phyloP scores from a whole-genome alignment of 495 filamentous ascomycete genomes.

The Neurospora hispaniola region DNA sequence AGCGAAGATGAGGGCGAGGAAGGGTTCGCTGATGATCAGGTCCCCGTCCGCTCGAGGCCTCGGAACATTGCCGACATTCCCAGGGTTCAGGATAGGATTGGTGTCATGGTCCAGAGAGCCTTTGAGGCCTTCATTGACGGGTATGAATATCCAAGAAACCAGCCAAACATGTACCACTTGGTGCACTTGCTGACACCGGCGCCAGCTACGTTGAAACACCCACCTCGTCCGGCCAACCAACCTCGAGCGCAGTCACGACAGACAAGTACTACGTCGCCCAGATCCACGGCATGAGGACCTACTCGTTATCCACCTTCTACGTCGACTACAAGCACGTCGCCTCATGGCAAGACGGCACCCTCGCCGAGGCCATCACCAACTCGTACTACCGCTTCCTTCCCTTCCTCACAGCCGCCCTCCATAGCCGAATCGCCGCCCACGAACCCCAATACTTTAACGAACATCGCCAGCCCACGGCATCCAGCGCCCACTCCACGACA shows the following conservation, averaged over 20 bases:
- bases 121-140: conserved; percentile 86
- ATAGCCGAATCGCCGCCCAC: conserved; percentile 88
- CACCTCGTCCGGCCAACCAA: conserved; percentile 57
- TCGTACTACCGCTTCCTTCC: conserved; percentile 94
- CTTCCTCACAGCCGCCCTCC: conserved; percentile 78
- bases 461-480: conserved; percentile 65
- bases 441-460: conserved; percentile 89
- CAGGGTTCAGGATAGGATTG: conserved; percentile 76
- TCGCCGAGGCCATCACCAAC: conserved; percentile 74
- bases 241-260: conserved; percentile 63
- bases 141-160: conserved; percentile 32
- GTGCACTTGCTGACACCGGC: not conserved
- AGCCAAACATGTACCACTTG: not conserved
- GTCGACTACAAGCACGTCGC: conserved; percentile 89
- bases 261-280: conserved; percentile 96
- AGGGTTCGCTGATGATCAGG: conserved; percentile 48
- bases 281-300: conserved; percentile 78
- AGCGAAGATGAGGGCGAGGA: conserved; percentile 50
- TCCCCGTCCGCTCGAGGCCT: conserved; percentile 43
- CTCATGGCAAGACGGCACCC: conserved; percentile 53
- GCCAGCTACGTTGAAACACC: conserved; percentile 68
- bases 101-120: conserved; percentile 69
- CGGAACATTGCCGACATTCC: conserved; percentile 56
- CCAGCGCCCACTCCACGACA: conserved; percentile 54
- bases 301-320: conserved; percentile 89